Evolutionary conservation across 140 eudicot species (phyloP).

Genomic region (Anethum foeniculum): DNA sequence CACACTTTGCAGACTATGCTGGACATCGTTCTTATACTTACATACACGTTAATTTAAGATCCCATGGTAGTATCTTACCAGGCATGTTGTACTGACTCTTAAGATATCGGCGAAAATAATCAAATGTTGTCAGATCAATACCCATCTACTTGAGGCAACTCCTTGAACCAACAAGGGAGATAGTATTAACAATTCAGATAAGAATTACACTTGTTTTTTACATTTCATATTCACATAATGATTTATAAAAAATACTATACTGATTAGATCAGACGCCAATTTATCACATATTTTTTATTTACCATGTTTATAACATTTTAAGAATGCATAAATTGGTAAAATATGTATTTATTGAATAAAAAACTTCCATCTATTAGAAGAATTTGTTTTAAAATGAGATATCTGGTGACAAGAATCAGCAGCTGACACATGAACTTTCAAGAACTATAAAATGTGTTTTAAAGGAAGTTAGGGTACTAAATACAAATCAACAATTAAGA

Average conservation of each 20-base stretch:
- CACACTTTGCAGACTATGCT: neutral
- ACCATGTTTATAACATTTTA: neutral
- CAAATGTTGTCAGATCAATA: neutral
- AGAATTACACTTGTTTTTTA: neutral
- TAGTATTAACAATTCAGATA: neutral
- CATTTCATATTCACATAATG: neutral
- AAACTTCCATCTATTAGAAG: neutral
- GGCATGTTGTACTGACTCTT: neutral
- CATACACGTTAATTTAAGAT: neutral
- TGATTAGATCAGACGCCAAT: neutral
- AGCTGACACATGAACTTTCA: neutral
- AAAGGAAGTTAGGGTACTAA: neutral
- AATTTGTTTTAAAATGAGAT: neutral
- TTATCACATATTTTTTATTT: neutral
- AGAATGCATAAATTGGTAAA: neutral
- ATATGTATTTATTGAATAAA: neutral
- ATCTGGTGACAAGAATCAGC: neutral
- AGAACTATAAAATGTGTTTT: neutral
- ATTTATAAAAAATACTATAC: neutral
- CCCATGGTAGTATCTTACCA: slow-evolving; percentile 1
- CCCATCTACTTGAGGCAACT: neutral
- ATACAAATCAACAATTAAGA: neutral
- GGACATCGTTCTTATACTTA: neutral
- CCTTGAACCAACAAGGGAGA: neutral
- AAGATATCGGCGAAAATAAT: neutral